Base-by-base conservation (phyloP, 169 alveolate species). In the Cytauxzoon felis region DNA sequence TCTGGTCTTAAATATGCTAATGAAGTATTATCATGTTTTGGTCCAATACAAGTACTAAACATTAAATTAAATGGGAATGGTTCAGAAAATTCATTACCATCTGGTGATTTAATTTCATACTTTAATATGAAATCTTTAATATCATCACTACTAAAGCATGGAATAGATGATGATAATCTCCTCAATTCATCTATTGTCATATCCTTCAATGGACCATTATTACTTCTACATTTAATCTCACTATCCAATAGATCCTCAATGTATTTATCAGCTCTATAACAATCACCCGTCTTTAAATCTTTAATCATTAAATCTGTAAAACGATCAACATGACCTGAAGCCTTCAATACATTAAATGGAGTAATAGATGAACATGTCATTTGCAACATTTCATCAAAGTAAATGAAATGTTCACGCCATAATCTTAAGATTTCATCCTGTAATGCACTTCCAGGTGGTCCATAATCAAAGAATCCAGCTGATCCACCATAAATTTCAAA, bases 311-410 rank as follows among this genome's bases (percentile, higher is more conserved):
- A 87, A 64, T 97, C 99, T n/a, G 98, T 91, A 82, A 97, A 97
- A 60, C 94, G 82, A 83, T 93, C 99, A 21, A 97, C 99, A 60
- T 97, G 99, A 1, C 95, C 98, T 26, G 98, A 95, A 16, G 99
- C 94, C 75, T 94, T 93, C 42, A 97, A 84, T 19, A 95, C 98
- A 11, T 59, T 33, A 58, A 96, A 93, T 23, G 98, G 99, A 0
- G 99, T 94, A 23, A 94, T 80, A 56, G 94, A 89, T 3, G 97
- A 87, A 13, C 92, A 81, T 29, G 70, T 76, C 7, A 96, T 91
- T 66, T 97, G 99, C 52, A 96, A 84, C 98, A 97, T 92, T 53
- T 94, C 98, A 62, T 97, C 99, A 58, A 91, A 96, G 38, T 95
- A 78, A 36, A 96, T 91, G 80, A 95, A 97, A 75, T 95, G 99